These are phyloP conservation scores for Saturnispora quitensis DNA, from an alignment of 805 yeast species.

Conservation along the genomic window DNA sequence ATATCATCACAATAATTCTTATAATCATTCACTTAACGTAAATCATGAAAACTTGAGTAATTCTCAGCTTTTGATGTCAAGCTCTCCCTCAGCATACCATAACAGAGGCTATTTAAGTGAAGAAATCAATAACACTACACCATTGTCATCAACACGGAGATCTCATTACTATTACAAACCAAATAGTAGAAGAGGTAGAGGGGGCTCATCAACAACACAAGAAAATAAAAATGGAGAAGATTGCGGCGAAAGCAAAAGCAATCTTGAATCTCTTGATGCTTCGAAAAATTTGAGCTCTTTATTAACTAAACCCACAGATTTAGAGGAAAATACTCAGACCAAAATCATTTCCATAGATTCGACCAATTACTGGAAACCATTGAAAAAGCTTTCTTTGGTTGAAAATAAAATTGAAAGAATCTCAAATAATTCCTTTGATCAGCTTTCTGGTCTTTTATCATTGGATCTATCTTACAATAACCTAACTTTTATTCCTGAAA, in stretches of 20 bases:
- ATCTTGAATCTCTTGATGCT: background rate
- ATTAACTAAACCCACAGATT: background rate
- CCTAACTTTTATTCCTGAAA: conserved; percentile 39
- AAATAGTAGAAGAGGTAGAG: conserved; percentile 11
- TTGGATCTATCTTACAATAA: conserved; percentile 50
- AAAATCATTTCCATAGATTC: background rate
- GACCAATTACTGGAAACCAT: conserved; percentile 26
- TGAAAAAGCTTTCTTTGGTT: conserved; percentile 33
- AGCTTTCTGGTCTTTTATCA: conserved; percentile 27
- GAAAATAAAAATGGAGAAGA: background rate
- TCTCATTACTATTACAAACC: conserved; percentile 21
- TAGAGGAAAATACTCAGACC: background rate
- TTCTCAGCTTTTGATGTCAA: conserved; percentile 6
- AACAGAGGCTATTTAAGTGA: background rate
- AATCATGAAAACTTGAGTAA: background rate
- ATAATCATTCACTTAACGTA: conserved; percentile 4
- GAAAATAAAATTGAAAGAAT: conserved; percentile 31
- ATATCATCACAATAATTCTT: conserved; percentile 5
- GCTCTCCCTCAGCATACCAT: conserved; percentile 9
- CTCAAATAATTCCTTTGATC: conserved; percentile 24
- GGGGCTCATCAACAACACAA: conserved; percentile 10
- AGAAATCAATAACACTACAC: conserved; percentile 1
- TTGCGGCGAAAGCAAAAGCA: background rate
- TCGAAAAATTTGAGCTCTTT: background rate
- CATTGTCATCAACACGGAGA: conserved; percentile 19